Base-by-base conservation (phyloP, 1,284 basidiomycete species). In the Moniliophthora roreri region DNA sequence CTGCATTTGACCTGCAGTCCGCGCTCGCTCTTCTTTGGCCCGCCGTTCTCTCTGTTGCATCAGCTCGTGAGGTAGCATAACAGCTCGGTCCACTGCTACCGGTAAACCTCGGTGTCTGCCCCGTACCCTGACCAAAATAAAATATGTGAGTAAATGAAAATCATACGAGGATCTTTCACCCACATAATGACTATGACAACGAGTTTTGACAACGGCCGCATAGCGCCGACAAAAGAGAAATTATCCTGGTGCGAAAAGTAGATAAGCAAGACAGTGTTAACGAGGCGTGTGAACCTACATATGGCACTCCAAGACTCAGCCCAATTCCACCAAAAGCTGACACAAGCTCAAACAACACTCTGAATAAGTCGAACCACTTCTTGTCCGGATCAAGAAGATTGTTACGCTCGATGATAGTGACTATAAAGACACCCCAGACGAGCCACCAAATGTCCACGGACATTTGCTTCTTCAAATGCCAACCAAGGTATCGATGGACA, bases 111-210 rank as follows among this genome's bases (percentile, higher is more conserved):
- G 77, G 66, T 92, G 90, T 11, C 89, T 73, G 0, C 89, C 90
- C 59, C 89, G 79, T 18, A 77, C 68, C 76, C 74, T 78, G 48
- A 15, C 18, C 20, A 38, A 50, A 18, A 34, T 1, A 24, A 9
- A 13, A 52, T n/a, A 52, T 58, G 10, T 53, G 28, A n/a, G 26
- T 46, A 16, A 49, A 5, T 15, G 39, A 44, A 42, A 51, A 18
- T 11, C 9, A 34, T 24, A 38, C 15, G 11, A 49, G 34, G 21
- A 41, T n/a, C 9, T 9, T 15, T 9, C 44, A 58, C 69, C 39
- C 80, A 80, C 90, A 93, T 93, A 50, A 92, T 85, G 9, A 78
- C 71, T 46, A 81, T 81, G n/a, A 91, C 67, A 18, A 93, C 80
- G 16, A 93, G 67, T 65, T 91, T 93, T 1, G 87, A 89, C 2